phyloP scores from a whole-genome alignment of 495 filamentous ascomycete species.

The Neurospora tetrasperma region DNA sequence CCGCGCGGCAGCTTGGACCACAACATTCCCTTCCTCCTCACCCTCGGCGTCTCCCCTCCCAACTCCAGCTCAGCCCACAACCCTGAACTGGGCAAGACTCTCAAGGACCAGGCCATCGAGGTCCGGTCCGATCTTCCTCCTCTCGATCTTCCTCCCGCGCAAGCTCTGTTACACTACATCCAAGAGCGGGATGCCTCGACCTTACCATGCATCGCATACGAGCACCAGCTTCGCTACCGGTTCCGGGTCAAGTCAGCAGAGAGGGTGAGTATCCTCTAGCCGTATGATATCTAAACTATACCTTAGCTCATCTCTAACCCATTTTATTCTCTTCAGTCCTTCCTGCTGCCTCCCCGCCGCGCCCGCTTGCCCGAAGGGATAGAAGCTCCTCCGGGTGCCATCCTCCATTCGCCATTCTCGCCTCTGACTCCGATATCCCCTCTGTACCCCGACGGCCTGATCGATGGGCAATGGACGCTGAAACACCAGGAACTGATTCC shows the following conservation, averaged over 20 bases:
- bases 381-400: slow-evolving; percentile 32
- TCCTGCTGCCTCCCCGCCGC: slow-evolving; percentile 40
- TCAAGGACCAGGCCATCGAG: slow-evolving; percentile 48
- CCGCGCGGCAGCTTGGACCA: slow-evolving; percentile 70
- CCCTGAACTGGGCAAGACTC: slow-evolving; percentile 34
- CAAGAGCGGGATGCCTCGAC: slow-evolving; percentile 53
- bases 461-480: slow-evolving; percentile 68
- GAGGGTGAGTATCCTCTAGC: slow-evolving; percentile 49
- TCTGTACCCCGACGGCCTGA: slow-evolving; percentile 77
- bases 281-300: neutral
- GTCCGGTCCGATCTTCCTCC: slow-evolving; percentile 59
- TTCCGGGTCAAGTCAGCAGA: slow-evolving; percentile 63
- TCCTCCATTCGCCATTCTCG: slow-evolving; percentile 80
- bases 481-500: slow-evolving; percentile 81
- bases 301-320: neutral
- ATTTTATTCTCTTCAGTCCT: slow-evolving; percentile 25
- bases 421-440: slow-evolving; percentile 70
- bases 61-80: slow-evolving; percentile 18
- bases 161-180: slow-evolving; percentile 58
- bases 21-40: slow-evolving; percentile 67
- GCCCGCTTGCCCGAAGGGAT: slow-evolving; percentile 39
- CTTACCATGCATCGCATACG: slow-evolving; percentile 46
- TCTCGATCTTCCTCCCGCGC: slow-evolving; percentile 53
- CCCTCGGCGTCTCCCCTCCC: slow-evolving; percentile 55
- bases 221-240: slow-evolving; percentile 32